These are phyloP conservation scores for Fusarium sambucinum DNA, from an alignment of 2,329 filamentous ascomycete species.

Conservation along the genomic window DNA sequence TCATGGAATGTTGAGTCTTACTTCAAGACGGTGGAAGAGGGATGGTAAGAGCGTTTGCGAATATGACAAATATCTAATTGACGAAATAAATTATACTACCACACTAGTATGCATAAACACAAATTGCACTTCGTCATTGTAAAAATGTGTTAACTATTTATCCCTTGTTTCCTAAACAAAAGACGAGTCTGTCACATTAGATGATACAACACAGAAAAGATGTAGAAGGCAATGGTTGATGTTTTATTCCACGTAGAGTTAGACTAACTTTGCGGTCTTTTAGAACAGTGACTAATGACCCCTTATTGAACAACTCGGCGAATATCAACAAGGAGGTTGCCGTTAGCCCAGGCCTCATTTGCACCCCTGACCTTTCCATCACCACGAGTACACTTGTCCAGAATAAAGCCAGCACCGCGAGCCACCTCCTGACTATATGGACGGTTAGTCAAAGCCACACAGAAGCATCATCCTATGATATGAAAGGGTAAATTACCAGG, in stretches of 20 bases:
- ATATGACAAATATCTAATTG: neutral
- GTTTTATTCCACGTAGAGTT: no score
- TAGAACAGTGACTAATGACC: neutral
- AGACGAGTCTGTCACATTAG: no score
- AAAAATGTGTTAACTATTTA: no score
- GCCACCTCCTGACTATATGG: neutral
- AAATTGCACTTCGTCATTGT: no score
- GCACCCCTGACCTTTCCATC: conserved; percentile 2
- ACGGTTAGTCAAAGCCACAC: fast-evolving
- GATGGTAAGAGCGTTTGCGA: neutral
- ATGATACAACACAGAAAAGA: no score
- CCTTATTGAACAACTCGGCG: neutral
- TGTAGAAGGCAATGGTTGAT: no score
- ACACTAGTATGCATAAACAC: no score
- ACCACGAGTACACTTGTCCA: neutral
- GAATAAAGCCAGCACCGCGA: neutral
- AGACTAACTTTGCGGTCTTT: no score
- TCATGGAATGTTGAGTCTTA: conserved; percentile 15
- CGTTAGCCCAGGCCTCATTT: neutral
- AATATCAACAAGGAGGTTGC: neutral
- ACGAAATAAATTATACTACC: no score
- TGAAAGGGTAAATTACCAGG: neutral
- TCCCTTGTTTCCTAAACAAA: no score
- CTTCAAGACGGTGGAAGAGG: conserved; percentile 7
- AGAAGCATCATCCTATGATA: fast-evolving